These are phyloP conservation scores for Orbilia quercus DNA, from an alignment of 2,329 filamentous ascomycete species.

Conservation along the genomic window DNA sequence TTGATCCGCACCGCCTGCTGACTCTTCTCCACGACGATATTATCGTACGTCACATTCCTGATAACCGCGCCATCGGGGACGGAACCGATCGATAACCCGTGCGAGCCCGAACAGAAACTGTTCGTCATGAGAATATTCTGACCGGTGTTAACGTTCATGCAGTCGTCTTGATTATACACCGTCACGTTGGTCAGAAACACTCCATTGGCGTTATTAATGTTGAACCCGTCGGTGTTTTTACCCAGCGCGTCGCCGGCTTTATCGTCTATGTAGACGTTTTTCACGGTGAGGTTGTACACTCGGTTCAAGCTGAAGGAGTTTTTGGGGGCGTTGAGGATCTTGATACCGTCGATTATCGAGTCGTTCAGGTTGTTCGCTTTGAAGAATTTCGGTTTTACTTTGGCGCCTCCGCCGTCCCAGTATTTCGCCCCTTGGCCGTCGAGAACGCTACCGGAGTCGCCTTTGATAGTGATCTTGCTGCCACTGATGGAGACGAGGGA, in stretches of 20 bases:
- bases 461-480: conserved; percentile 68
- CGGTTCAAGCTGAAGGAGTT: conserved; percentile 67
- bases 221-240: conserved; percentile 69
- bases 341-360: conserved; percentile 67
- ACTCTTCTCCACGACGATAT: conserved; percentile 67
- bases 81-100: conserved; percentile 71
- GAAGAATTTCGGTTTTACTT: conserved; percentile 71
- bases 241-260: conserved; percentile 67
- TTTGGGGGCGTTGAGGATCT: conserved; percentile 69
- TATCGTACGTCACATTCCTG: conserved; percentile 67
- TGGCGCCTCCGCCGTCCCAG: conserved; percentile 72
- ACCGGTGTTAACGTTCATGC: conserved; percentile 68
- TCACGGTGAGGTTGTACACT: conserved; percentile 65
- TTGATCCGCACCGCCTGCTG: conserved; percentile 72
- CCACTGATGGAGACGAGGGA: conserved; percentile 73
- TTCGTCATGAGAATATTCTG: conserved; percentile 64
- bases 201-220: conserved; percentile 66
- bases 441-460: conserved; percentile 67
- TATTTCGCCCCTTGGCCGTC: conserved; percentile 70
- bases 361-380: conserved; percentile 67
- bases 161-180: conserved; percentile 72
- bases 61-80: conserved; percentile 70
- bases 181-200: conserved; percentile 68
- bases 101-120: conserved; percentile 67
- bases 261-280: conserved; percentile 70